These are phyloP conservation scores for Dipteronia sinensis DNA, from an alignment of 345 rosid species.

Conservation along the genomic window DNA sequence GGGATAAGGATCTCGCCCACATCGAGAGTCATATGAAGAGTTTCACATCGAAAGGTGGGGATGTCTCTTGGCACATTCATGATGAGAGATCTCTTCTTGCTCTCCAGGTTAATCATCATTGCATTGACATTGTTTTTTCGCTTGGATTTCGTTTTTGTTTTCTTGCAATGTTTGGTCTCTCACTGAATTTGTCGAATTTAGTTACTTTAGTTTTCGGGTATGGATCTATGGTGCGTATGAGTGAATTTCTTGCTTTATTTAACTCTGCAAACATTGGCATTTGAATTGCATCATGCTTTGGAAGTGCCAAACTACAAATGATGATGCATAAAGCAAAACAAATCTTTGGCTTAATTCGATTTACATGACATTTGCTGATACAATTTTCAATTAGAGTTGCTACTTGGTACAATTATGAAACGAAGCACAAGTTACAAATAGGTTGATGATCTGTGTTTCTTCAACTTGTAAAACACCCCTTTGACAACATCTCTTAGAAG, in stretches of 20 bases:
- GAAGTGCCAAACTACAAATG: background rate
- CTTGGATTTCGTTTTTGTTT: slow-evolving; percentile 7
- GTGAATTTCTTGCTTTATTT: no score
- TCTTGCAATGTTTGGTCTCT: slow-evolving; percentile 5
- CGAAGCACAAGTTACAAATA: background rate
- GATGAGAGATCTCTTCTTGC: slow-evolving; percentile 99
- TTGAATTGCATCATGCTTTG: background rate
- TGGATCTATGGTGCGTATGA: no score
- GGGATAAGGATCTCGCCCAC: slow-evolving; percentile 98
- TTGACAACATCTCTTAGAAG: background rate
- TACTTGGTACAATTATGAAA: background rate
- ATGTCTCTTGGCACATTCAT: slow-evolving; percentile 94
- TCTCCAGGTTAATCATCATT: slow-evolving; percentile 65
- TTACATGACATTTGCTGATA: background rate
- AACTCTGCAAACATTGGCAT: background rate
- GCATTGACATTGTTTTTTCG: background rate
- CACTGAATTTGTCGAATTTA: background rate
- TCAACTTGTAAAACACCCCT: background rate
- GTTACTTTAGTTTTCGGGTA: background rate
- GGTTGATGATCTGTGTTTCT: slow-evolving; percentile 1
- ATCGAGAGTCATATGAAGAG: slow-evolving; percentile 95
- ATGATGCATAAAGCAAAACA: background rate
- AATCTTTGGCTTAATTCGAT: background rate
- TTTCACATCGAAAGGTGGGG: slow-evolving; percentile 88
- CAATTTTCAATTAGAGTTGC: background rate